phyloP scores from a whole-genome alignment of 495 filamentous ascomycete genomes.

The Penicillium daleae region DNA sequence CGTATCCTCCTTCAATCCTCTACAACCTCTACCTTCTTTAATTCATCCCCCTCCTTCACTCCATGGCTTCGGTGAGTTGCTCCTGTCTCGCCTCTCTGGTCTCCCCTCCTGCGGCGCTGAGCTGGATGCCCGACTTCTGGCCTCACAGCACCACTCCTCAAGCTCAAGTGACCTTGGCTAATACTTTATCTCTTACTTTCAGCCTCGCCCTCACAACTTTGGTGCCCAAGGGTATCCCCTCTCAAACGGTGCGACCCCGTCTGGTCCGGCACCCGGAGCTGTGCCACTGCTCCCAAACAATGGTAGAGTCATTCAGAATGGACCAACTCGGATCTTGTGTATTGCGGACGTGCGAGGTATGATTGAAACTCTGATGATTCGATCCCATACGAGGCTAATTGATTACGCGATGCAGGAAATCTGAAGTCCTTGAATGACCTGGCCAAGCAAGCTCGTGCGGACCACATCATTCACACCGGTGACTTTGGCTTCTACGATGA shows the following conservation, averaged over 20 bases:
- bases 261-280: slow-evolving; percentile 54
- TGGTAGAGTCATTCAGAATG: slow-evolving; percentile 79
- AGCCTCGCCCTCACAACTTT: slow-evolving; percentile 55
- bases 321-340: slow-evolving; percentile 84
- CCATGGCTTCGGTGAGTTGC: slow-evolving; percentile 61
- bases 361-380: slow-evolving; percentile 12
- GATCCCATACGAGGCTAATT: slow-evolving; percentile 18
- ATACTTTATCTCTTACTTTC: slow-evolving; percentile 12
- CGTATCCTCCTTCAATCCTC: slow-evolving; percentile 13
- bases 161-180: slow-evolving; percentile 1
- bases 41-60: slow-evolving; percentile 20
- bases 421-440: slow-evolving; percentile 94
- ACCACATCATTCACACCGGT: slow-evolving; percentile 97
- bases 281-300: slow-evolving; percentile 66
- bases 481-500: slow-evolving; percentile 99
- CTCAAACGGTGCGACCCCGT: slow-evolving; percentile 48
- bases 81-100: slow-evolving; percentile 16
- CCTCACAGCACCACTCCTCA: slow-evolving; percentile 1
- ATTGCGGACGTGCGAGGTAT: slow-evolving; percentile 97
- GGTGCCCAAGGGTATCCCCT: slow-evolving; percentile 55
- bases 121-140: slow-evolving; percentile 18
- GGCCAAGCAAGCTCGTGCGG: slow-evolving; percentile 87
- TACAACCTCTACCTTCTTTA: slow-evolving; percentile 4
- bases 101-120: slow-evolving; percentile 24
- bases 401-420: slow-evolving; percentile 66